Evolutionary conservation across 2,329 filamentous ascomycete genomes (phyloP).

Genomic region (Botrytis medusae): DNA sequence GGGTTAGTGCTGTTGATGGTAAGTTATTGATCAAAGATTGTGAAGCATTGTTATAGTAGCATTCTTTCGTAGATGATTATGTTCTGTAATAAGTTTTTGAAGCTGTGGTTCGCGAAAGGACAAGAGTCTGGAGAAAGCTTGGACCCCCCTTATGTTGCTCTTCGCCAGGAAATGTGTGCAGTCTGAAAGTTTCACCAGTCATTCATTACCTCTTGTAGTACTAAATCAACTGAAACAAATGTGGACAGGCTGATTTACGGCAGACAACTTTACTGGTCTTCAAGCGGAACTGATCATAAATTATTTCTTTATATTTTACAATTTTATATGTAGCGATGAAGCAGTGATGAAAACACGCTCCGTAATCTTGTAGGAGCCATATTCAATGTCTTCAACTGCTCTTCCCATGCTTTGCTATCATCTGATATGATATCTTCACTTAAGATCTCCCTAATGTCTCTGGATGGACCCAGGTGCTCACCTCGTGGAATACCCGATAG

Average conservation of each 20-base stretch:
- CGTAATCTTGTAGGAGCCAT: background rate
- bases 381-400: constrained; percentile 5
- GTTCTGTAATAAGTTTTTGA: background rate
- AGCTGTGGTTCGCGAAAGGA: background rate
- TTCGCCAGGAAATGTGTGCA: background rate
- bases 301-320: constrained; percentile 1
- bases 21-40: constrained; percentile 32
- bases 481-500: constrained; percentile 40
- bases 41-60: constrained; percentile 25
- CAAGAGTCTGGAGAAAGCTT: background rate
- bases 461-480: background rate
- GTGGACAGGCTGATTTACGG: background rate
- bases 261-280: background rate
- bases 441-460: background rate
- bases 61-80: background rate
- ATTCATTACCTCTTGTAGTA: background rate
- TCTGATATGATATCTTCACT: background rate
- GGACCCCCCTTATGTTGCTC: background rate
- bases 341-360: constrained; percentile 8
- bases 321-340: constrained; percentile 11
- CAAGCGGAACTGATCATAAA: background rate
- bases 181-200: background rate
- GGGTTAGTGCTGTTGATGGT: constrained; percentile 35
- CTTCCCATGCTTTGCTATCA: constrained; percentile 16
- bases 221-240: too few species aligned